Percentiles rank a stretch among this genome's conserved stretches.
These are phyloP conservation scores for Magnaporthiopsis incrustans DNA, from an alignment of 2,329 filamentous ascomycete genomes.

Conservation along the genomic window DNA sequence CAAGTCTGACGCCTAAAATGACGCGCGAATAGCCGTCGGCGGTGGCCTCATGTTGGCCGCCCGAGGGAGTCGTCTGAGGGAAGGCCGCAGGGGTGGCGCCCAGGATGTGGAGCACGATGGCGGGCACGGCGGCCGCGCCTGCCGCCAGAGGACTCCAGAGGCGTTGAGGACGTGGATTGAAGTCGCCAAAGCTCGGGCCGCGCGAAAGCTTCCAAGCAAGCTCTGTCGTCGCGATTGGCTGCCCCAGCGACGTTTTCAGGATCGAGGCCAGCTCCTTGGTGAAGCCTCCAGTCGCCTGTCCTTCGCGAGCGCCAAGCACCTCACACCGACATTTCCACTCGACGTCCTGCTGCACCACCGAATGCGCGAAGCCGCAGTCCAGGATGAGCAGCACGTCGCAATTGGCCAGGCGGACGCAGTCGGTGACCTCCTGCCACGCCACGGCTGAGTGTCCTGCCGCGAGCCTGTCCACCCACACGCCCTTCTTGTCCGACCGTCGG, in stretches of 20 bases:
- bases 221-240: slow-evolving; percentile 1
- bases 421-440: slow-evolving; percentile 2
- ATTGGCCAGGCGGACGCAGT: background rate
- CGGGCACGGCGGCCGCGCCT: background rate
- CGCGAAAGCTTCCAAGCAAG: background rate
- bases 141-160: slow-evolving; percentile 2
- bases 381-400: slow-evolving; percentile 6
- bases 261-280: background rate
- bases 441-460: background rate
- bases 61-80: background rate
- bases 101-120: background rate
- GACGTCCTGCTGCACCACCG: slow-evolving; percentile 2
- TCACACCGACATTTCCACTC: slow-evolving; percentile 5
- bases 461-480: slow-evolving; percentile 4
- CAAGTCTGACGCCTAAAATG: slow-evolving; percentile 2
- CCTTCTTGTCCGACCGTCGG: slow-evolving; percentile 3
- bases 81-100: background rate
- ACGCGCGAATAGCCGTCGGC: background rate
- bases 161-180: background rate
- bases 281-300: background rate
- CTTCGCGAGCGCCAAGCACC: background rate
- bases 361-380: slow-evolving; percentile 6
- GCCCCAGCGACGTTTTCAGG: background rate
- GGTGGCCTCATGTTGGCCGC: too few species aligned
- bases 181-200: background rate